Base-by-base conservation (phyloP, 192 early-diverging fungal species). In the Coemansia sp. region DNA sequence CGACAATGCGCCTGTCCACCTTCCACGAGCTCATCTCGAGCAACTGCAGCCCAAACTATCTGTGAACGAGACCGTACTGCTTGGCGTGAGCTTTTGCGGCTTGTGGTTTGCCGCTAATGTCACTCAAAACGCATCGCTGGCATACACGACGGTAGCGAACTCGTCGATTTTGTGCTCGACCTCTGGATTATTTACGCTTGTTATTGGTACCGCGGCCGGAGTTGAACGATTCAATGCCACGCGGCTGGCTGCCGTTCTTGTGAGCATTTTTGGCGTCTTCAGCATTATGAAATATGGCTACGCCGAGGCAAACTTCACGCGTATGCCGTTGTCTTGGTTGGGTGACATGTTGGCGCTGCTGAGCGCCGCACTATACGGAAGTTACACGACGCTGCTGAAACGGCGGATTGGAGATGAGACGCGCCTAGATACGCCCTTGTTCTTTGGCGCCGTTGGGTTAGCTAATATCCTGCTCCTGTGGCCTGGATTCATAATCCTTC, bases 41-140 rank as follows among this genome's bases (percentile, higher is more conserved):
- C 29, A 15, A 32, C 36, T n/a, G 27, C 40, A 42, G 15, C 40
- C 59, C 14, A 68, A 51, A 65, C 67, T 84, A 43, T 69, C 70
- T 0, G 49, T 67, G 27, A 58, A 73, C 27, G 84, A 90, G 76
- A 86, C 86, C 14, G 87, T 87, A 0, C 65, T 84, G 61, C 80
- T 92, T 40, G 87, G 90, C 1, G 66, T 89, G 29, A 70, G 68
- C 0, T 94, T 94, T 66, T 92, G 91, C 70, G 71, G 90, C 11
- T 73, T 93, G 53, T 94, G 93, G 93, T 94, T 94, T 83, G 84
- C 86, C 27, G 93, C 91, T 59, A 93, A 93, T 68, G 86, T 87
- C 76, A 74, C 86, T 3, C 89, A 85, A 36, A 94, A 92, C 65
- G 85, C 89, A 9, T 89, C 89, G 37, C 80, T 93, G 43, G 88